A percentile compares a stretch with the other conserved stretches of the same genome.
phyloP scores from a whole-genome alignment of 495 filamentous ascomycete species.

The Annulohypoxylon nitens region DNA sequence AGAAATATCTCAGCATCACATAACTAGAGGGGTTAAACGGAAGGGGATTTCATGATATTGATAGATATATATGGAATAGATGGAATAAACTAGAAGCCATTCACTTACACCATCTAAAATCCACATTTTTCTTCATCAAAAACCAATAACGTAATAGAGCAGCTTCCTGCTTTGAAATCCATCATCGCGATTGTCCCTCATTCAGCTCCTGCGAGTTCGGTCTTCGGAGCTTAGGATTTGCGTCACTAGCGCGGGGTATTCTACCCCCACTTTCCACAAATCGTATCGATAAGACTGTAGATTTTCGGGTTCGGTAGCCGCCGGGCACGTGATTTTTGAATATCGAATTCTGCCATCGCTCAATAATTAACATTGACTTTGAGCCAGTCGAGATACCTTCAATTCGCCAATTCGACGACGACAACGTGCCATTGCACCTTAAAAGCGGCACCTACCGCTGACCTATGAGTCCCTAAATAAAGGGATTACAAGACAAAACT shows the following conservation, averaged over 20 bases:
- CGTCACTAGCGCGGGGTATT: not conserved
- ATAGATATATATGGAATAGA: not conserved
- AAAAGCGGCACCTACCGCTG: not conserved
- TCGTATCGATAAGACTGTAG: conserved; percentile 37
- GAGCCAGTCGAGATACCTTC: not conserved
- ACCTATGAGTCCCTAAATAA: conserved; percentile 3
- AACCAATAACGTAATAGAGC: conserved; percentile 35
- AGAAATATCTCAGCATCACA: conserved; percentile 46
- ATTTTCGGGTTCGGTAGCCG: conserved; percentile 3
- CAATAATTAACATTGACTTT: not conserved
- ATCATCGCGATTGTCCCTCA: not conserved
- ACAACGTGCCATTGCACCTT: conserved; percentile 30
- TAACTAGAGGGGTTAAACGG: conserved; percentile 9
- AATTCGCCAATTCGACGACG: conserved; percentile 32
- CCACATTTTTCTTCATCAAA: conserved; percentile 12
- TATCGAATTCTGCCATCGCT: conserved; percentile 37
- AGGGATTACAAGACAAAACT: not conserved
- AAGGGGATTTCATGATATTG: conserved; percentile 27
- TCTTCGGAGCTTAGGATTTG: conserved; percentile 24
- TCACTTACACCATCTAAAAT: conserved; percentile 50
- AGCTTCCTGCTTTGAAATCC: conserved; percentile 60
- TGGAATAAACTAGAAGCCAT: conserved; percentile 34
- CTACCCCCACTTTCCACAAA: not conserved
- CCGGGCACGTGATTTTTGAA: conserved; percentile 33
- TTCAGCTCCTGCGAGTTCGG: conserved; percentile 3